These are phyloP conservation scores for Lichtheimia corymbifera DNA, from an alignment of 371 early-diverging fungal genomes.

Conservation along the genomic window DNA sequence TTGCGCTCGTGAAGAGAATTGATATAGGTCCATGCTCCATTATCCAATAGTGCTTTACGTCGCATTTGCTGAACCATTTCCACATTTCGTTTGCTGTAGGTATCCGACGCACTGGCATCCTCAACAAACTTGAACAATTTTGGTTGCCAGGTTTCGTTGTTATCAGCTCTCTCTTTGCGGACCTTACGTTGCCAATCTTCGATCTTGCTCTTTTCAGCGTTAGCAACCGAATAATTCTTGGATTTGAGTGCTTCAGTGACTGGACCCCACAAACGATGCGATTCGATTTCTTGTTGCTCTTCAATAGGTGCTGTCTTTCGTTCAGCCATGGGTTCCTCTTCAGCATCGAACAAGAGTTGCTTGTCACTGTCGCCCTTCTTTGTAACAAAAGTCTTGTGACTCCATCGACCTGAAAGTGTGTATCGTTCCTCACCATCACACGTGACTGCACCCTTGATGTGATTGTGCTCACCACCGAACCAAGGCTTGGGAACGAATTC, in stretches of 20 bases:
- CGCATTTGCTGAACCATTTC: slow-evolving; percentile 19
- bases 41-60: slow-evolving; percentile 38
- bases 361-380: slow-evolving; percentile 30
- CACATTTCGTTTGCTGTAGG: slow-evolving; percentile 16
- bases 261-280: slow-evolving; percentile 71
- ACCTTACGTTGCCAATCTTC: slow-evolving; percentile 76
- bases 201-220: slow-evolving; percentile 67
- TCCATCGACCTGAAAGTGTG: slow-evolving; percentile 64
- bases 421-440: slow-evolving; percentile 26
- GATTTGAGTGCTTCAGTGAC: slow-evolving; percentile 65
- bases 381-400: slow-evolving; percentile 55
- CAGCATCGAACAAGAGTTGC: slow-evolving; percentile 68
- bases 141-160: slow-evolving; percentile 42
- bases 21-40: slow-evolving; percentile 48
- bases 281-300: slow-evolving; percentile 68
- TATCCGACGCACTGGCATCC: slow-evolving; percentile 24
- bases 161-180: slow-evolving; percentile 64
- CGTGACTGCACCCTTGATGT: slow-evolving; percentile 43
- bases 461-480: slow-evolving; percentile 56
- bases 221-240: slow-evolving; percentile 68
- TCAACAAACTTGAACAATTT: slow-evolving; percentile 56
- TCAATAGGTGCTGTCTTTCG: slow-evolving; percentile 56
- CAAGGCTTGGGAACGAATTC: slow-evolving; percentile 59
- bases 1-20: slow-evolving; percentile 34
- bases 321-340: slow-evolving; percentile 54